Percentiles rank a stretch among this genome's conserved stretches.
These are phyloP conservation scores for Ogataea angusta DNA, from an alignment of 805 yeast species.

Conservation along the genomic window DNA sequence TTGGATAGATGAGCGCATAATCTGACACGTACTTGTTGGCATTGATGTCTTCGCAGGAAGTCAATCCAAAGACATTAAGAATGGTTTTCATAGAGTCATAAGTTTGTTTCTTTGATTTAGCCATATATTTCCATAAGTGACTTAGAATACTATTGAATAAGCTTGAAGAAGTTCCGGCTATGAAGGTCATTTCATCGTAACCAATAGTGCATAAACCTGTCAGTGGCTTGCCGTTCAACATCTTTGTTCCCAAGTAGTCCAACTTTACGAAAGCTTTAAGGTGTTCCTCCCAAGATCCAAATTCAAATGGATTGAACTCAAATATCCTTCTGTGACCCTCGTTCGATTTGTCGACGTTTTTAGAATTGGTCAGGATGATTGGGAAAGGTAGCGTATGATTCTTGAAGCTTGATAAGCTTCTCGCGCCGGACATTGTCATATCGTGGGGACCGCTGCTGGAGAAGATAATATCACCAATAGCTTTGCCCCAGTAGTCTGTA, in stretches of 20 bases:
- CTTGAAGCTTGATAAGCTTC: slow-evolving; percentile 36
- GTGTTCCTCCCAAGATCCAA: slow-evolving; percentile 62
- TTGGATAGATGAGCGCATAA: slow-evolving; percentile 59
- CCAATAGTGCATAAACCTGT: slow-evolving; percentile 43
- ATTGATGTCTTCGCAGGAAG: slow-evolving; percentile 33
- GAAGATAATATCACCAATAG: slow-evolving; percentile 47
- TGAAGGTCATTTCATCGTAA: slow-evolving; percentile 57
- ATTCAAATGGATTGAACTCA: slow-evolving; percentile 64
- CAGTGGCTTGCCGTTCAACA: slow-evolving; percentile 42
- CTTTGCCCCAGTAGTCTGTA: slow-evolving; percentile 70
- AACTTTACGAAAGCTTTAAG: slow-evolving; percentile 47
- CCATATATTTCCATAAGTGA: slow-evolving; percentile 41
- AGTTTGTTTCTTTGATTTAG: slow-evolving; percentile 32
- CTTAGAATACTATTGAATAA: slow-evolving; percentile 54
- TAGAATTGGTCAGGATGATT: slow-evolving; percentile 40
- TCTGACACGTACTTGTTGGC: slow-evolving; percentile 42
- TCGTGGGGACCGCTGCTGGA: slow-evolving; percentile 29
- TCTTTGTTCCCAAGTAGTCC: slow-evolving; percentile 49
- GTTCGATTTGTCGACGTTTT: slow-evolving; percentile 33
- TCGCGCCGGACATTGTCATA: slow-evolving; percentile 40
- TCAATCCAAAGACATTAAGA: slow-evolving; percentile 44
- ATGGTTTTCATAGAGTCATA: slow-evolving; percentile 34
- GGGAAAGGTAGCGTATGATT: slow-evolving; percentile 47
- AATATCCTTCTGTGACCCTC: slow-evolving; percentile 43
- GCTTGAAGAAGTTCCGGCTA: slow-evolving; percentile 63